Percentiles rank a stretch among this genome's conserved stretches.
phyloP scores from a whole-genome alignment of 441 rosid genomes.

The Breynia disticha region DNA sequence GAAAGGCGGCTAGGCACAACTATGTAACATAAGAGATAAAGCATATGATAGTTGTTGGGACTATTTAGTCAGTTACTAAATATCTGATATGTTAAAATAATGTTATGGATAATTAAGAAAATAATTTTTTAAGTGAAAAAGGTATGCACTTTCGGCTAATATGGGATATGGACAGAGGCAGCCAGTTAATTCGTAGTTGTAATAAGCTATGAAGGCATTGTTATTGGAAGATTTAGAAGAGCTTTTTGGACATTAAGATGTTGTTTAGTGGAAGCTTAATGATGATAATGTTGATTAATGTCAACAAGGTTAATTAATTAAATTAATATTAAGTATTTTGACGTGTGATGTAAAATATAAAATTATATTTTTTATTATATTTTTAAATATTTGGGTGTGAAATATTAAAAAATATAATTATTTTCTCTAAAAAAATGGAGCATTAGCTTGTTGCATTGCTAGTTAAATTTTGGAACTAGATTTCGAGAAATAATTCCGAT shows the following conservation, averaged over 20 bases:
- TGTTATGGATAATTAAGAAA: neutral
- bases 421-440: no score
- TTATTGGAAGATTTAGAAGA: neutral
- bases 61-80: neutral
- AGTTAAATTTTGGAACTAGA: no score
- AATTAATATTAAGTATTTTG: no score
- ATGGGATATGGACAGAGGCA: no score
- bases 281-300: constrained; percentile 21
- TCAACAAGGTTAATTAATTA: neutral
- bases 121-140: neutral
- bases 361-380: no score
- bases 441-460: no score
- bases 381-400: no score
- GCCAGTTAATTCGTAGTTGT: neutral
- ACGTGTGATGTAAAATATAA: no score
- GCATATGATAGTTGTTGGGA: neutral
- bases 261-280: constrained; percentile 9
- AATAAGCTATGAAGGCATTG: neutral
- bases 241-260: neutral
- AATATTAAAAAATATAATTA: no score
- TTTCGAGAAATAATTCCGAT: no score
- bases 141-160: neutral
- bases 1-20: constrained; percentile 8
- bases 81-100: neutral
- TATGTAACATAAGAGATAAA: constrained; percentile 1